Evolutionary conservation across 768 basidiomycete species (phyloP).

Genomic region (Leucocoprinus birnbaumii): DNA sequence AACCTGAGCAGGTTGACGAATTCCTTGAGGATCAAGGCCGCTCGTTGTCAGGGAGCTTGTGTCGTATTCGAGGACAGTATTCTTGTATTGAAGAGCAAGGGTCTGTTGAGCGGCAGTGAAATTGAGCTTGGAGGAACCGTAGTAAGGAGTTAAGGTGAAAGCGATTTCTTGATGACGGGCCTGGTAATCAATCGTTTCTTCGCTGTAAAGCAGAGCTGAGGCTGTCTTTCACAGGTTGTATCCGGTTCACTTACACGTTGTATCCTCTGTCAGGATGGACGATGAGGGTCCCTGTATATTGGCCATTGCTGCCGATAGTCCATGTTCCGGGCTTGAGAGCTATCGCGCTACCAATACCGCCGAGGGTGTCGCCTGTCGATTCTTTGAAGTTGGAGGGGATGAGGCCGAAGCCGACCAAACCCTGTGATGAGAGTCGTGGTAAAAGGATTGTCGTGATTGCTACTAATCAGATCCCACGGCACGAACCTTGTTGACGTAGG

Average conservation of each 20-base stretch:
- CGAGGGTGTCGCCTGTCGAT: slow-evolving; percentile 56
- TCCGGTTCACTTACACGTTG: slow-evolving; percentile 42
- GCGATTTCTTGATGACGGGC: slow-evolving; percentile 59
- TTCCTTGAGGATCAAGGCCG: slow-evolving; percentile 51
- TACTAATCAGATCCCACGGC: neutral
- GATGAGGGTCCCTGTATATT: slow-evolving; percentile 47
- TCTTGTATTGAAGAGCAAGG: slow-evolving; percentile 44
- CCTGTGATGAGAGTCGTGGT: slow-evolving; percentile 27
- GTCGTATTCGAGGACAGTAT: slow-evolving; percentile 50
- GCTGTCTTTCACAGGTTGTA: too few relatives aligned
- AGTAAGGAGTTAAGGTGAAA: slow-evolving; percentile 59
- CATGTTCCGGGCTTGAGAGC: slow-evolving; percentile 51
- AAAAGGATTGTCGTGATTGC: neutral
- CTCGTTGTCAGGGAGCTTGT: slow-evolving; percentile 42
- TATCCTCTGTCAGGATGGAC: slow-evolving; percentile 60
- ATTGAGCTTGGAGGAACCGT: slow-evolving; percentile 36
- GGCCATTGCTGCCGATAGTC: slow-evolving; percentile 28
- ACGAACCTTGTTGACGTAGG: slow-evolving; percentile 41
- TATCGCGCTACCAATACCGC: slow-evolving; percentile 63
- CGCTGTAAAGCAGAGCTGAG: too few relatives aligned
- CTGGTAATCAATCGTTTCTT: slow-evolving; percentile 55
- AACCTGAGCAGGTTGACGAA: slow-evolving; percentile 35
- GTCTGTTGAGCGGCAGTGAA: slow-evolving; percentile 51
- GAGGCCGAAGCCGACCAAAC: slow-evolving; percentile 58
- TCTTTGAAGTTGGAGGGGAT: slow-evolving; percentile 57